Conservation (phyloP, 169 alveolate genomes). For the Cryptosporidium sp. region DNA sequence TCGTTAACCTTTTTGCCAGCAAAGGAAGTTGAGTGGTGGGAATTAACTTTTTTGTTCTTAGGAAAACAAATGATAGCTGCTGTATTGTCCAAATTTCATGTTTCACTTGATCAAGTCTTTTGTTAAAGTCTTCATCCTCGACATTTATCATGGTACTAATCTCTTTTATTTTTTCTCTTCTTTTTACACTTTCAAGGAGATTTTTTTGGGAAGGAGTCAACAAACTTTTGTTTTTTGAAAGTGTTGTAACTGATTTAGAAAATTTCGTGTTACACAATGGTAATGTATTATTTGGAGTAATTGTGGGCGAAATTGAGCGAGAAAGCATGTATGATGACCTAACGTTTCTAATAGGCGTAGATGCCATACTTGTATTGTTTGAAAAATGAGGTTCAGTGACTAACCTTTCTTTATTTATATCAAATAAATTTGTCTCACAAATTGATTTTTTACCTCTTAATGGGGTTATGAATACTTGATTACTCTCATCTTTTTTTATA, state of each 20-base stretch:
- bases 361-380: background rate
- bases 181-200: slow-evolving; percentile 32
- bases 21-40: slow-evolving; percentile 62
- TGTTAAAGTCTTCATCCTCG: slow-evolving; percentile 40
- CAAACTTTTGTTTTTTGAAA: slow-evolving; percentile 26
- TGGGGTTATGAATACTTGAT: slow-evolving; percentile 23
- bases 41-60: slow-evolving; percentile 24
- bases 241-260: slow-evolving; percentile 11
- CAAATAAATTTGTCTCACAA: background rate
- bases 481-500: background rate
- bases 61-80: slow-evolving; percentile 42
- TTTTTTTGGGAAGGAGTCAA: slow-evolving; percentile 67
- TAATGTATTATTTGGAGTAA: background rate
- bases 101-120: slow-evolving; percentile 26
- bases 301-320: slow-evolving; percentile 61
- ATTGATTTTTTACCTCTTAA: slow-evolving; percentile 11
- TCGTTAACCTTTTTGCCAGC: slow-evolving; percentile 35
- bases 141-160: slow-evolving; percentile 32
- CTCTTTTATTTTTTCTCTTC: slow-evolving; percentile 52
- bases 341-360: slow-evolving; percentile 9
- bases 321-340: slow-evolving; percentile 29
- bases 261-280: background rate
- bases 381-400: background rate
- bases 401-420: background rate
- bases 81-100: slow-evolving; percentile 54